phyloP scores from a whole-genome alignment of 202 grass and related monocot genomes.

The Alloteropsis angusta region DNA sequence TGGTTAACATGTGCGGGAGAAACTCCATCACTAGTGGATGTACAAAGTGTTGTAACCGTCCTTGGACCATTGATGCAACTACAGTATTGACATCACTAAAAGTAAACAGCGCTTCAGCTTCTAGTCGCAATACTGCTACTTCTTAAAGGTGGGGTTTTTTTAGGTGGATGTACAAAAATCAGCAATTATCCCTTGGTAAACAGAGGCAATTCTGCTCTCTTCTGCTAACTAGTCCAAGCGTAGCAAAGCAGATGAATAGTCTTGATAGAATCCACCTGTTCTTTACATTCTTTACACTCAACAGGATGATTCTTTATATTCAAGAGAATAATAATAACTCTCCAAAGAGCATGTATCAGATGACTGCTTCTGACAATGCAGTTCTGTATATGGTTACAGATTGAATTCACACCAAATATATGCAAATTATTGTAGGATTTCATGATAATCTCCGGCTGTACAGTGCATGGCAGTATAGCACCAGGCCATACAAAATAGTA shows the following conservation, averaged over 20 bases:
- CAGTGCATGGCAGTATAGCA: background rate
- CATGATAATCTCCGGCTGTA: too few species aligned
- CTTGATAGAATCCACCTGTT: background rate
- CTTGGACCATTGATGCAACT: background rate
- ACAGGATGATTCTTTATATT: background rate
- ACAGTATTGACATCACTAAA: background rate
- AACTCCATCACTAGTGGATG: background rate
- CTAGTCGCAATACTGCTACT: background rate
- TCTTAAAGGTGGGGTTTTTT: too few species aligned
- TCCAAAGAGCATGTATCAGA: background rate
- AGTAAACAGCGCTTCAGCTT: background rate
- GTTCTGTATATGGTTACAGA: too few species aligned
- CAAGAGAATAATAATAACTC: background rate
- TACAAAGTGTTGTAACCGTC: background rate
- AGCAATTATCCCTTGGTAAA: background rate
- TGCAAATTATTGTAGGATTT: too few species aligned
- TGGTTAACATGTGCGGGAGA: background rate
- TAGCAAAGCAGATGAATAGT: background rate
- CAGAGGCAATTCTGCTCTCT: background rate
- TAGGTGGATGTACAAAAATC: background rate
- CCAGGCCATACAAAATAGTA: background rate
- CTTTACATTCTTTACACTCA: too few species aligned
- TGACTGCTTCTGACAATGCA: too few species aligned
- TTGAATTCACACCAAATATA: too few species aligned
- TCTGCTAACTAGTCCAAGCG: background rate